A percentile compares a stretch with the other conserved stretches of the same genome.
Evolutionary conservation across 495 filamentous ascomycete species (phyloP).

Genomic region (Parathielavia appendiculata): DNA sequence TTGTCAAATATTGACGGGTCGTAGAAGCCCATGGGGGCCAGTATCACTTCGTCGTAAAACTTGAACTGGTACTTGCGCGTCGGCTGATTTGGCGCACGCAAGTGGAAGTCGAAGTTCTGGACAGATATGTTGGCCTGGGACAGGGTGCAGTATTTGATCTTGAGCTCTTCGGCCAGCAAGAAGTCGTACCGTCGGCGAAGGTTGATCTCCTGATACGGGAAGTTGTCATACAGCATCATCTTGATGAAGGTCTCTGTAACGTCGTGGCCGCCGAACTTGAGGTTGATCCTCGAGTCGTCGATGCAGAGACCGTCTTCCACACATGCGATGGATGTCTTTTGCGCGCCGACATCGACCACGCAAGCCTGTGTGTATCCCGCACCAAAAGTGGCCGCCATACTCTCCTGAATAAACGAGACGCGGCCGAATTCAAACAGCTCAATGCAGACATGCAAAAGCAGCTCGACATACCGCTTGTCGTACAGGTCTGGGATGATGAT

Average conservation of each 20-base stretch:
- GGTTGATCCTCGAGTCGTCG: constrained; percentile 83
- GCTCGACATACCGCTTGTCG: constrained; percentile 85
- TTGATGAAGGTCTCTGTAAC: constrained; percentile 91
- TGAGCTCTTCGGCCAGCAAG: constrained; percentile 88
- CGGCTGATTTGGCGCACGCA: constrained; percentile 79
- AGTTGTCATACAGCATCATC: constrained; percentile 94
- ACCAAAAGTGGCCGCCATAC: constrained; percentile 89
- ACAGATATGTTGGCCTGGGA: constrained; percentile 77
- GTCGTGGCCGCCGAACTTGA: constrained; percentile 89
- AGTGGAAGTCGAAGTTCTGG: constrained; percentile 77
- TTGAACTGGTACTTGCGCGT: constrained; percentile 91
- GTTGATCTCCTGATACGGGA: constrained; percentile 92
- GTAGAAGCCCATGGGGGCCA: constrained; percentile 87
- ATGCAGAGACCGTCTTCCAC: constrained; percentile 95
- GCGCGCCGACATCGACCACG: constrained; percentile 92
- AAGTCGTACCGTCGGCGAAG: constrained; percentile 87
- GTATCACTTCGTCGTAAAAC: constrained; percentile 86
- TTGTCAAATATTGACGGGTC: constrained; percentile 83
- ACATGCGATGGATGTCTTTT: constrained; percentile 96
- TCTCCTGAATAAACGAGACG: constrained; percentile 92
- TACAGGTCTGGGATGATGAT: constrained; percentile 95
- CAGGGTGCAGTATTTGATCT: constrained; percentile 83
- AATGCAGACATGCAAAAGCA: constrained; percentile 75
- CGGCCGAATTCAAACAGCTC: constrained; percentile 81
- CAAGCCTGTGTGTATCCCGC: constrained; percentile 89